Percentiles rank a stretch among this genome's conserved stretches.
Conservation (phyloP, 73 alveolate genomes). For the Stentor coeruleus region DNA sequence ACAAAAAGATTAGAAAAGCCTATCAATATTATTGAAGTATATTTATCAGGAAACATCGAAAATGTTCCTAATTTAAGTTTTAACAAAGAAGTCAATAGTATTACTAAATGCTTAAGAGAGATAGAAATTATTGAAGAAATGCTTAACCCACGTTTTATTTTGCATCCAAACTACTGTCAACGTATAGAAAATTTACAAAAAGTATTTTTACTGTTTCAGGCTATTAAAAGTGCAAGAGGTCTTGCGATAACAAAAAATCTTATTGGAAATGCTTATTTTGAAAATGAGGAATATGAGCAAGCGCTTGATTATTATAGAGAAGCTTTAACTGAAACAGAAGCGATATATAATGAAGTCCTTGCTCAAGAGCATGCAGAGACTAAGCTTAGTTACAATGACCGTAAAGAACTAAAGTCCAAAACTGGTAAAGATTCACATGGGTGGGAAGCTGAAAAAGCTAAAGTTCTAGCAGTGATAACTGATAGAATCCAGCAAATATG, state of each 20-base stretch:
- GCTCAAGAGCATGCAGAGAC: constrained; percentile 19
- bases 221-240: not conserved
- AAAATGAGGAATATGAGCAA: not conserved
- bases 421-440: not conserved
- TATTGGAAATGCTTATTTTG: not conserved
- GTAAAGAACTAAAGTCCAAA: not conserved
- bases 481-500: not conserved
- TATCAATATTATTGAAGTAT: not conserved
- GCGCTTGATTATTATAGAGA: constrained; percentile 1
- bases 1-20: not conserved
- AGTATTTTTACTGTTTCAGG: not conserved
- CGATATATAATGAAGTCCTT: not conserved
- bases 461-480: not conserved
- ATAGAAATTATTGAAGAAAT: not conserved
- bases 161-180: not conserved
- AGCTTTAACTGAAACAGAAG: not conserved
- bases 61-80: not conserved
- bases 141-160: constrained; percentile 6
- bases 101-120: not conserved
- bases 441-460: constrained; percentile 4
- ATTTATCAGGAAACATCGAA: not conserved
- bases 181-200: not conserved
- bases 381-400: not conserved
- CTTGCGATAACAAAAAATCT: constrained; percentile 4
- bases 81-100: constrained; percentile 9